Conservation (phyloP, 176 grass and related monocot species). For the Otatea glauca region DNA sequence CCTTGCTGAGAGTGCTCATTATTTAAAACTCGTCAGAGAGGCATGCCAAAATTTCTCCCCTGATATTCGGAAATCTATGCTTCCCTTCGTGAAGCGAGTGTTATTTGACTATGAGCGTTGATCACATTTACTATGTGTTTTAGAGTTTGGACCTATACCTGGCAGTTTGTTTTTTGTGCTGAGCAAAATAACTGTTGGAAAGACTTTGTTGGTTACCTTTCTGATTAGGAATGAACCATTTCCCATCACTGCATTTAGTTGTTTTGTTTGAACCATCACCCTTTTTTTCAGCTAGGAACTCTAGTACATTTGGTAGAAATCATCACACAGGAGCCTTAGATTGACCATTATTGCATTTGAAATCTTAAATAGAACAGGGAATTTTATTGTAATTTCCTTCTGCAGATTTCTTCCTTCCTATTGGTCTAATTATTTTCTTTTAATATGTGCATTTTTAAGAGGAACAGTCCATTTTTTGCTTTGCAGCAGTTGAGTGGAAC, state of each 20-base stretch:
- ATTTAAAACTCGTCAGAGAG: too few relatives aligned
- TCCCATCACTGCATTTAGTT: background rate
- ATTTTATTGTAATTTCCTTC: background rate
- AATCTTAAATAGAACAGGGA: background rate
- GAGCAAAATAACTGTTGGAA: too few relatives aligned
- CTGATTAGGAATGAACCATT: background rate
- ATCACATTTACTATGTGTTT: too few relatives aligned
- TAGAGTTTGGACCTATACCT: too few relatives aligned
- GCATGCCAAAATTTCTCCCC: too few relatives aligned
- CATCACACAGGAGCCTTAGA: background rate
- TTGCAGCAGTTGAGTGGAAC: slow-evolving; percentile 16
- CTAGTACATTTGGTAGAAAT: background rate
- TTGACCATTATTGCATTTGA: background rate
- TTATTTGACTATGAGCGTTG: too few relatives aligned
- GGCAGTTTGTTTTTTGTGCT: too few relatives aligned
- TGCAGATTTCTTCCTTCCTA: background rate
- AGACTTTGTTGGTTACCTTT: background rate
- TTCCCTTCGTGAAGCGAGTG: too few relatives aligned
- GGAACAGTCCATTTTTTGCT: background rate
- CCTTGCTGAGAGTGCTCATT: too few relatives aligned
- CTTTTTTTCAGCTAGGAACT: background rate
- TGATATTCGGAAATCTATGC: too few relatives aligned
- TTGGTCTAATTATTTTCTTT: background rate
- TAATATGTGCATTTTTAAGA: slow-evolving; percentile 15
- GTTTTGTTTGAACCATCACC: background rate